Conservation (phyloP, 768 basidiomycete genomes). For the Tylopilus sp. region DNA sequence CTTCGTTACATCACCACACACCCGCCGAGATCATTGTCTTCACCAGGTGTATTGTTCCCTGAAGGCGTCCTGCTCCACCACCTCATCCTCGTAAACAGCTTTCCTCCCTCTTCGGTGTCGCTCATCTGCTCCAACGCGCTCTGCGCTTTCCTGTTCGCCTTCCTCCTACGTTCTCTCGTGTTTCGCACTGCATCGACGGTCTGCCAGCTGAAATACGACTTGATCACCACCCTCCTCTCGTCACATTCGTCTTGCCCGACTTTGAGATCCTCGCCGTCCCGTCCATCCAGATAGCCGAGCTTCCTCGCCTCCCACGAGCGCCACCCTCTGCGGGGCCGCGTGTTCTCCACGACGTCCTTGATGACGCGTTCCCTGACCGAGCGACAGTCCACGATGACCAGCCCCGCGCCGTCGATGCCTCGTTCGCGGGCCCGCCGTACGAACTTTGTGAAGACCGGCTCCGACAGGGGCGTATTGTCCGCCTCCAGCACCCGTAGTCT, state of each 20-base stretch:
- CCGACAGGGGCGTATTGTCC: conserved; percentile 74
- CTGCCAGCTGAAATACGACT: conserved; percentile 86
- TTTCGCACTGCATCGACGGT: conserved; percentile 73
- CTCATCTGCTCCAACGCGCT: conserved; percentile 34
- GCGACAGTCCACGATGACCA: conserved; percentile 77
- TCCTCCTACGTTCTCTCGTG: conserved; percentile 60
- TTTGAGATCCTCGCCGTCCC: conserved; percentile 64
- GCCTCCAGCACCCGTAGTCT: conserved; percentile 67
- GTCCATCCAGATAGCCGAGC: conserved; percentile 65
- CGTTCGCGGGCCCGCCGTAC: conserved; percentile 53
- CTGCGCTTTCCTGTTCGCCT: conserved; percentile 43
- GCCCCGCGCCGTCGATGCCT: conserved; percentile 44
- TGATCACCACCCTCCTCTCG: conserved; percentile 64
- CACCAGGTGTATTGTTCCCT: conserved; percentile 50
- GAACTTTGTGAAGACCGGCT: conserved; percentile 62
- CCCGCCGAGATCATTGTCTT: conserved; percentile 50
- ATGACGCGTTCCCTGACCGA: conserved; percentile 58
- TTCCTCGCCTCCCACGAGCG: conserved; percentile 69
- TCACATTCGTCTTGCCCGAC: conserved; percentile 83
- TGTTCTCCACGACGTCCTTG: conserved; percentile 55
- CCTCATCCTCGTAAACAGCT: conserved; percentile 16
- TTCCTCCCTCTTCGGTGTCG: conserved; percentile 29
- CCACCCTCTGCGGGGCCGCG: conserved; percentile 72
- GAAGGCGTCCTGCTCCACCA: conserved; percentile 46
- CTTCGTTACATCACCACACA: conserved; percentile 62